A percentile compares a stretch with the other conserved stretches of the same genome.
These are phyloP conservation scores for Coleophoma crateriformis DNA, from an alignment of 2,329 filamentous ascomycete genomes.

Conservation along the genomic window DNA sequence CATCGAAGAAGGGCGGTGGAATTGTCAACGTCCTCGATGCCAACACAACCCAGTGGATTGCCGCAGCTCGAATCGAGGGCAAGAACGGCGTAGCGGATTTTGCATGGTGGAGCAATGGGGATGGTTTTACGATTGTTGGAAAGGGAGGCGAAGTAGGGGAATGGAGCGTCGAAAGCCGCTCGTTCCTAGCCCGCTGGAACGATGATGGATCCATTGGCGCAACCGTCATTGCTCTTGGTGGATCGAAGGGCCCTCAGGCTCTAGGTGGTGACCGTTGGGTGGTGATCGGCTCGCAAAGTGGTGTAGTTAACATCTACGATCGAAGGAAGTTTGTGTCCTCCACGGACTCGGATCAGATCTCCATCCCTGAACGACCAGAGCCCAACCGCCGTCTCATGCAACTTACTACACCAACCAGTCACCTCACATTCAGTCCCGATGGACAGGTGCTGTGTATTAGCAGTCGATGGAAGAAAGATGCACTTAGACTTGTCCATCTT, in stretches of 20 bases:
- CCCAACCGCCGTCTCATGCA: constrained; percentile 76
- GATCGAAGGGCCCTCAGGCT: constrained; percentile 47
- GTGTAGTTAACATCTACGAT: constrained; percentile 93
- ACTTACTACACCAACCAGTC: constrained; percentile 77
- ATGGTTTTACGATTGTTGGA: constrained; percentile 75
- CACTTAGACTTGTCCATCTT: constrained; percentile 80
- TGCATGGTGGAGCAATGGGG: constrained; percentile 83
- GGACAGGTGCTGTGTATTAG: constrained; percentile 85
- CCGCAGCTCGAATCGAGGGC: constrained; percentile 76
- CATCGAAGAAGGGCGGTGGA: constrained; percentile 79
- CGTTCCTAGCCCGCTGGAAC: constrained; percentile 76
- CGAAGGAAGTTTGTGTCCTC: constrained; percentile 41
- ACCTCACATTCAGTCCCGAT: constrained; percentile 77
- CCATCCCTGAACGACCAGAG: constrained; percentile 61
- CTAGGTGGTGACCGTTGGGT: constrained; percentile 85
- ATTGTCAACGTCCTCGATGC: constrained; percentile 81
- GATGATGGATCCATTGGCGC: constrained; percentile 87
- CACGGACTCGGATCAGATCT: constrained; percentile 27
- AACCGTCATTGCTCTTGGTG: constrained; percentile 76
- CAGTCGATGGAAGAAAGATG: constrained; percentile 83
- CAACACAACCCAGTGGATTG: constrained; percentile 79
- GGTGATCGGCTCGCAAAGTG: constrained; percentile 77
- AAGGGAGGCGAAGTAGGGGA: constrained; percentile 88
- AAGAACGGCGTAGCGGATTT: constrained; percentile 84
- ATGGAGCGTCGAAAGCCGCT: constrained; percentile 65